Percentiles rank a stretch among this genome's conserved stretches.
Conservation (phyloP, 1,284 basidiomycete genomes). For the Tilletiopsis washingtonensis region DNA sequence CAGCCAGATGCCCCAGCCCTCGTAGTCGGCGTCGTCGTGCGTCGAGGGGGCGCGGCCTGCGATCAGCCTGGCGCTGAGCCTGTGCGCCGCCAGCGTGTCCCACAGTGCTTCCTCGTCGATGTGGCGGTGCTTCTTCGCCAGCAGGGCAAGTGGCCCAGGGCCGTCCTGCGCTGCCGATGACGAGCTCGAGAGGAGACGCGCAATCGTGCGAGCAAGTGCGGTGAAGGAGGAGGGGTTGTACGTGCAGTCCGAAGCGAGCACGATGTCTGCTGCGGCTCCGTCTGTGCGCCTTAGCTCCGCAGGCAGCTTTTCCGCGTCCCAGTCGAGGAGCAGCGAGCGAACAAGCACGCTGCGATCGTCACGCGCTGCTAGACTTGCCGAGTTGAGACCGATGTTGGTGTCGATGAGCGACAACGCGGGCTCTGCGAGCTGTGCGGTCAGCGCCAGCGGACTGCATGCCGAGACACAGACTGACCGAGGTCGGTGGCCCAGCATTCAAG, state of each 20-base stretch:
- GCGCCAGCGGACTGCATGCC: neutral
- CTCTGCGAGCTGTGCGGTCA: neutral
- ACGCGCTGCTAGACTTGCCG: neutral
- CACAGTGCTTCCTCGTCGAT: conserved; percentile 7
- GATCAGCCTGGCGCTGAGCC: neutral
- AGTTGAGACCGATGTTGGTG: conserved; percentile 1
- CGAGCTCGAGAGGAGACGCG: neutral
- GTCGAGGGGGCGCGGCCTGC: no score
- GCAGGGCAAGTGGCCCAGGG: neutral
- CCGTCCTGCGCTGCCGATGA: no score
- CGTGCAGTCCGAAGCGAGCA: conserved; percentile 12
- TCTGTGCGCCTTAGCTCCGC: no score
- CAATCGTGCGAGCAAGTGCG: neutral
- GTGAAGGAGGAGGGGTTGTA: conserved; percentile 11
- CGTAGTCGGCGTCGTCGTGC: no score
- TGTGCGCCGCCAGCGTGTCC: neutral
- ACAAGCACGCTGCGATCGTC: neutral
- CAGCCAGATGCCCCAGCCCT: no score
- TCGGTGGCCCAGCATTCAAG: no score
- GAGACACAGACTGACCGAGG: conserved; percentile 1
- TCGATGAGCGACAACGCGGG: conserved; percentile 4
- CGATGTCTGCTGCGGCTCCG: no score
- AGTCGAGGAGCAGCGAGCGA: neutral
- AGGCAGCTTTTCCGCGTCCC: neutral
- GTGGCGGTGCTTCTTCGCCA: conserved; percentile 13